These are phyloP conservation scores for Typha latifolia DNA, from an alignment of 176 grass and related monocot species.

Conservation along the genomic window DNA sequence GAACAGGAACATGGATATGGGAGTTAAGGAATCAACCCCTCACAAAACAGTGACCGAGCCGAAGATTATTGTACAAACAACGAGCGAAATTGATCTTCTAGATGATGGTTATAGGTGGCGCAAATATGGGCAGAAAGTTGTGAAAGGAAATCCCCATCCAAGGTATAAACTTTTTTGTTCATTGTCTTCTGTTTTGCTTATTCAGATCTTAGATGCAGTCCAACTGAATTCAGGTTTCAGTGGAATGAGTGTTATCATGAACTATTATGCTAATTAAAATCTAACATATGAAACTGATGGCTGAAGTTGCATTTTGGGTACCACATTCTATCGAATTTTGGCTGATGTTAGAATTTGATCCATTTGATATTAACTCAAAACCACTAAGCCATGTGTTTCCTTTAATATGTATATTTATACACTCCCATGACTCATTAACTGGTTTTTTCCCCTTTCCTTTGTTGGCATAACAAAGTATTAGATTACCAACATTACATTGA, in stretches of 20 bases:
- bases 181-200: not conserved
- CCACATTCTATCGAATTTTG: too few relatives aligned
- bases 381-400: not conserved
- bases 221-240: not conserved
- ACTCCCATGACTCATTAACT: too few relatives aligned
- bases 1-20: constrained; percentile 12
- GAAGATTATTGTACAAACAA: constrained; percentile 44
- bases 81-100: constrained; percentile 45
- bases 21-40: constrained; percentile 2
- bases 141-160: constrained; percentile 49
- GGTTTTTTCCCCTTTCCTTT: too few relatives aligned
- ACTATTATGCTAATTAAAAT: too few relatives aligned
- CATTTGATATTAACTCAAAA: not conserved
- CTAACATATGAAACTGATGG: too few relatives aligned
- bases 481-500: not conserved
- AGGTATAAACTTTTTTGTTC: constrained; percentile 14
- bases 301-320: not conserved
- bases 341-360: not conserved
- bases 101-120: constrained; percentile 56
- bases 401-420: not conserved
- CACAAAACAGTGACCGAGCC: constrained; percentile 36
- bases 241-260: not conserved
- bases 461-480: not conserved
- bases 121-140: constrained; percentile 53
- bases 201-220: not conserved